A percentile compares a stretch with the other conserved stretches of the same genome.
Conservation (phyloP, 2,329 filamentous ascomycete genomes). For the Pseudomassariella vexata region DNA sequence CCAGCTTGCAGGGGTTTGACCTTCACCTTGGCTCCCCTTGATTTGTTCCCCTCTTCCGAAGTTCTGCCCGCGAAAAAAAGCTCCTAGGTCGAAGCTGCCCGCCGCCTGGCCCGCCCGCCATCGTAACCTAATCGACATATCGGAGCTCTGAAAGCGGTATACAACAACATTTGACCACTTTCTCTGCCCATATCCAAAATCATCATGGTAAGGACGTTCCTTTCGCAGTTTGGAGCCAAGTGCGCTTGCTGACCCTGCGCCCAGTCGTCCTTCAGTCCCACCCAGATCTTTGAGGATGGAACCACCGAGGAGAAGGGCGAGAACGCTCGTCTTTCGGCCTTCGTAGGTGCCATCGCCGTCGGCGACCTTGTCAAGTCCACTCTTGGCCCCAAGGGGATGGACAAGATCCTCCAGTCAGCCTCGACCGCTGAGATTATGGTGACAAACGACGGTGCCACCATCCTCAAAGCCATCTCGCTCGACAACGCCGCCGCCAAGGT, state of each 20-base stretch:
- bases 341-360: constrained; percentile 96
- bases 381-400: constrained; percentile 96
- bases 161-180: too few relatives aligned
- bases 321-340: constrained; percentile 97
- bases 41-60: too few relatives aligned
- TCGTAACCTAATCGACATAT: too few relatives aligned
- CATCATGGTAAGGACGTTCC: constrained; percentile 5
- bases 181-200: too few relatives aligned
- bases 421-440: constrained; percentile 97
- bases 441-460: constrained; percentile 97
- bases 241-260: not conserved
- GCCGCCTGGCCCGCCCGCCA: not conserved
- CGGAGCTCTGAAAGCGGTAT: too few relatives aligned
- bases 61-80: constrained; percentile 7
- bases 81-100: constrained; percentile 2
- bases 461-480: constrained; percentile 95
- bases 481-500: constrained; percentile 99
- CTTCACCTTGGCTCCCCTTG: too few relatives aligned
- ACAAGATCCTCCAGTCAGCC: constrained; percentile 94
- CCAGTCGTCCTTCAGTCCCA: constrained; percentile 69
- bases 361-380: constrained; percentile 97
- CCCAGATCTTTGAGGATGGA: constrained; percentile 96
- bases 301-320: constrained; percentile 97
- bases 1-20: too few relatives aligned
- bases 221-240: not conserved